Evolutionary conservation across 83 land plant genomes (phyloP).

Genomic region (Larix sibirica): DNA sequence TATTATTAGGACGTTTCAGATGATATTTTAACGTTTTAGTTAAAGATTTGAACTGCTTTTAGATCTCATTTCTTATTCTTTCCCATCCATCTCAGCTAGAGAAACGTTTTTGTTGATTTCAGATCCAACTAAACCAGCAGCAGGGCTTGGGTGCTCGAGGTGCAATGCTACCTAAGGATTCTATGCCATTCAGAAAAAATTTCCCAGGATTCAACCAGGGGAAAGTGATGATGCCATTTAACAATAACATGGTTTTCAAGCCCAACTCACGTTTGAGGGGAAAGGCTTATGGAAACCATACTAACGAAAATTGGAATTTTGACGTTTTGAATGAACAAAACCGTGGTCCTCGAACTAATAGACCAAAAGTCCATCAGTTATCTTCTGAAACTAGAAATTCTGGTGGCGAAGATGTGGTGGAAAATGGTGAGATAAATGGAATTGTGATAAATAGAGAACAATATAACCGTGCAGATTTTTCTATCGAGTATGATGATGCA

Average conservation of each 20-base stretch:
- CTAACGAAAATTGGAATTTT: constrained; percentile 28
- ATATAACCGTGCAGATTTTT: constrained; percentile 56
- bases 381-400: constrained; percentile 18
- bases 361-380: constrained; percentile 8
- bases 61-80: no score
- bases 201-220: constrained; percentile 19
- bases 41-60: background rate
- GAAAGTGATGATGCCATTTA: constrained; percentile 30
- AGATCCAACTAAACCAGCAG: constrained; percentile 22
- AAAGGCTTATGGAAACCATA: constrained; percentile 24
- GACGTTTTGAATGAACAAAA: constrained; percentile 33
- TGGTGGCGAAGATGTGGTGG: constrained; percentile 6
- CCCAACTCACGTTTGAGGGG: constrained; percentile 23
- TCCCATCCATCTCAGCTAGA: background rate
- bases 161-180: constrained; percentile 25
- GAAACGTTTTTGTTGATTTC: background rate
- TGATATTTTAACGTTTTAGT: background rate
- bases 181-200: constrained; percentile 20
- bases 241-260: constrained; percentile 20
- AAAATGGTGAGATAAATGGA: constrained; percentile 11
- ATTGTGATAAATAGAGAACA: constrained; percentile 41
- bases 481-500: constrained; percentile 56
- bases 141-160: constrained; percentile 12
- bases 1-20: background rate
- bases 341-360: constrained; percentile 42